Percentiles rank a stretch among this genome's conserved stretches.
phyloP scores from a whole-genome alignment of 1,139 yeast genomes.

The Protomyces macrosporus region DNA sequence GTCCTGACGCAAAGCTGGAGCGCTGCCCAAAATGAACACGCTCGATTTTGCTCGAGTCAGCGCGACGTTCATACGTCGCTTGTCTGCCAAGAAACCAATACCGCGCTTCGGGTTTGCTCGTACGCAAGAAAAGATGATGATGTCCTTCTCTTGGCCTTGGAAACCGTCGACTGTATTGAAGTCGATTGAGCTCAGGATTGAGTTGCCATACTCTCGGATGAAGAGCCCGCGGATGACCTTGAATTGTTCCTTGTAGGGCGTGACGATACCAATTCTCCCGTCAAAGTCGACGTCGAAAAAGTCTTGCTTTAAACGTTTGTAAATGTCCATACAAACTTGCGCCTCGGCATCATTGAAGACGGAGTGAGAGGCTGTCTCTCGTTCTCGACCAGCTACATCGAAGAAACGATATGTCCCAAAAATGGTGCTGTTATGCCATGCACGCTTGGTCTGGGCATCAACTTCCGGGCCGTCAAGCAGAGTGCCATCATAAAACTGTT shows the following conservation, averaged over 20 bases:
- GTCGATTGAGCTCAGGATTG: slow-evolving; percentile 63
- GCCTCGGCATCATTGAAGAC: slow-evolving; percentile 69
- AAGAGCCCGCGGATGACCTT: slow-evolving; percentile 55
- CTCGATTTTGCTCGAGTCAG: slow-evolving; percentile 89
- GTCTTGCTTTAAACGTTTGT: slow-evolving; percentile 50
- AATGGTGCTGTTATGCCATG: slow-evolving; percentile 60
- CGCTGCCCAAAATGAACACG: slow-evolving; percentile 86
- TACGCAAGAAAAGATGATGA: slow-evolving; percentile 90
- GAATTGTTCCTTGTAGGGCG: slow-evolving; percentile 92
- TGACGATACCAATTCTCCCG: slow-evolving; percentile 80
- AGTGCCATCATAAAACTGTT: slow-evolving; percentile 67
- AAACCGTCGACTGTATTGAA: slow-evolving; percentile 96
- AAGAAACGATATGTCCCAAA: slow-evolving; percentile 77
- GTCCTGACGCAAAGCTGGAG: slow-evolving; percentile 49
- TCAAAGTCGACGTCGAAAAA: slow-evolving; percentile 51
- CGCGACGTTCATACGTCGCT: slow-evolving; percentile 93
- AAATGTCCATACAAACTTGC: slow-evolving; percentile 62
- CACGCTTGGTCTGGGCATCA: slow-evolving; percentile 52
- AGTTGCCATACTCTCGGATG: slow-evolving; percentile 54
- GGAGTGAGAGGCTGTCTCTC: slow-evolving; percentile 59
- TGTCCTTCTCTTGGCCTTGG: slow-evolving; percentile 96
- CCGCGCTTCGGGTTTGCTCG: slow-evolving; percentile 55
- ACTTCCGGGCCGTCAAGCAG: slow-evolving; percentile 73
- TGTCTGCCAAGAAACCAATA: slow-evolving; percentile 84
- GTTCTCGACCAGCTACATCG: slow-evolving; percentile 62